Base-by-base conservation (phyloP, 148 eudicot genomes). In the Nepenthes mirabilis region DNA sequence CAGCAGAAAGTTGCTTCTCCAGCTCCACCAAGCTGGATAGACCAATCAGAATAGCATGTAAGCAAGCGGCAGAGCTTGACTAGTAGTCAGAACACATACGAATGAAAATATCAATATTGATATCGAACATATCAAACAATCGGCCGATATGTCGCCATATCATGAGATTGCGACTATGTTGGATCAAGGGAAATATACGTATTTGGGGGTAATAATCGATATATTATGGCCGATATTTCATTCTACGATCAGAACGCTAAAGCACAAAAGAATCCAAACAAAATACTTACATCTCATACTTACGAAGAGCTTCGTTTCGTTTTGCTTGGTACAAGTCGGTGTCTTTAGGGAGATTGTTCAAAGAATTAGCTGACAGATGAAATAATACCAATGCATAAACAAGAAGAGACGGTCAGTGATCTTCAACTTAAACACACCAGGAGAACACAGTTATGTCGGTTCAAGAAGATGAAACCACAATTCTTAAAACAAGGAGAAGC, bases 271-370 rank as follows among this genome's bases (percentile, higher is more conserved):
- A 49, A 9, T 1, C 11, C 32, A 11, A n/a, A 52, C 6, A 10
- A 13, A 33, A 40, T 5, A 69, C 97, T 82, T 74, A 90, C 97
- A 90, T 72, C 70, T 80, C 83, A 49, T 69, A 87, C 57, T 90
- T 90, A 63, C 62, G 84, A 33, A 70, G 14, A 23, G 95, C 97
- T 75, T 90, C 97, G 33, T 61, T 76, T 2, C 81, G 83, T 67
- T 90, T 90, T 34, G 75, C 82, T 54, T 60, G 55, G 63, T 84
- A 87, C 61, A 90, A 60, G 53, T 79, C 88, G 55, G 79, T 79
- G 50, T 84, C 85, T 66, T 74, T 79, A 9, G 88, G 77, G 14
- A 76, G 36, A 63, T 68, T 79, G 65, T 58, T 73, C 62, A 68
- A 43, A 9, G 74, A 58, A 66, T 70, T 75, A 61, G 80, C 91